Evolutionary conservation across 2,329 filamentous ascomycete species (phyloP), one percentile per base, ranked within the genome.

Genomic region (Fusarium sp.): DNA sequence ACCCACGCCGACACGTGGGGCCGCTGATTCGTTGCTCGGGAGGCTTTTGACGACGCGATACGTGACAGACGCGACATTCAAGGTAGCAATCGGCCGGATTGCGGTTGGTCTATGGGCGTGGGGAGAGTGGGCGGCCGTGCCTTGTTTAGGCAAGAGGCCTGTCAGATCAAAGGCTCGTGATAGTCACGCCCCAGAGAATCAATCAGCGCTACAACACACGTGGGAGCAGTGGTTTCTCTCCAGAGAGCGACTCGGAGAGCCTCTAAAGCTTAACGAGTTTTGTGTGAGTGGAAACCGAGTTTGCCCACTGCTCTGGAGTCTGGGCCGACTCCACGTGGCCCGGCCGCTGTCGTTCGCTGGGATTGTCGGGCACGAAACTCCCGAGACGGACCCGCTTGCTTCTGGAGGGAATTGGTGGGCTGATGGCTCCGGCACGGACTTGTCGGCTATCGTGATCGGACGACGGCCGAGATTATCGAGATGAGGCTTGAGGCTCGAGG

Each of bases 1-100:
- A 37, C 52, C 66, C 62, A 66, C 63, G 67, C 57, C 58, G 43
- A 73, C 77, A 80, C 79, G 79, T 80, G 79, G 77, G 79, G 72
- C 64, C 63, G 68, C 70, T 81, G 78, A 80, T 80, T 81, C 77
- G 79, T 66, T 70, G 62, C 45, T 68, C 35, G 30, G 35, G 61
- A 43, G 66, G 64, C 45, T 68, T n/a, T 54, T 71, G 14, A 66
- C 54, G 61, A 72, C 58, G 27, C 60, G 65, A 56, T 43, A 52
- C 32, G 23, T 45, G 27, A 45, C 16, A 5, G 14, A n/a, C 39
- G 34, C 52, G 54, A 54, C 37, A 32, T 54, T 54, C 50, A 18
- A 43, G 59, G 66, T 73, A 60, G 73, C 69, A 30, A 39, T 50
- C 60, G 61, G 62, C 18, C 16, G 37, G 63, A 20, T 27, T 39